Evolutionary conservation across 768 basidiomycete species (phyloP).

Genomic region (Chlorophyllum brunneum): DNA sequence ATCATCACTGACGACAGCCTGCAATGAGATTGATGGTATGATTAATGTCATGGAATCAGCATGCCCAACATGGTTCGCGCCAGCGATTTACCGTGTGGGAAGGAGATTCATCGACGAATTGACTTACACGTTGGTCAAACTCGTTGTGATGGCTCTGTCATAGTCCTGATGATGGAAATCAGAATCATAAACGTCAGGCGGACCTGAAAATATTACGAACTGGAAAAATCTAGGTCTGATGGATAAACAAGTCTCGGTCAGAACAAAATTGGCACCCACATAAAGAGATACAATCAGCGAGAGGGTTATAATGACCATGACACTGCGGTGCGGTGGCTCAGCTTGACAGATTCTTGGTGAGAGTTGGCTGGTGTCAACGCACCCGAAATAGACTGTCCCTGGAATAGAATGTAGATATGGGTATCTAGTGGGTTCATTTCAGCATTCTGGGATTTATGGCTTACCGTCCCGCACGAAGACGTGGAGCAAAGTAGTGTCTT

Average conservation of each 20-base stretch:
- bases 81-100: too few species aligned
- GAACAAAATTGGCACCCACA: slow-evolving; percentile 9
- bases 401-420: background rate
- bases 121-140: slow-evolving; percentile 27
- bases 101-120: background rate
- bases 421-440: background rate
- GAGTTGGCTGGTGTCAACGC: slow-evolving; percentile 4
- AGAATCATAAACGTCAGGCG: too few species aligned
- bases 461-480: slow-evolving; percentile 42
- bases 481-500: slow-evolving; percentile 21
- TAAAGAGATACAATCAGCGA: slow-evolving; percentile 16
- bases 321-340: slow-evolving; percentile 10
- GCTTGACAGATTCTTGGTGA: background rate
- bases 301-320: slow-evolving; percentile 17
- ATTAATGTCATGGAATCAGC: background rate
- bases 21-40: background rate
- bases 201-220: too few species aligned
- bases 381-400: slow-evolving; percentile 44
- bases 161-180: slow-evolving; percentile 15
- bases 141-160: slow-evolving; percentile 20
- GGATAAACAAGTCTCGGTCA: background rate
- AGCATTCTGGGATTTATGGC: background rate
- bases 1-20: slow-evolving; percentile 29
- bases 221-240: too few species aligned
- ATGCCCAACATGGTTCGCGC: too few species aligned